Evolutionary conservation across 148 eudicot species (phyloP).

Genomic region (Chenopodium quinoa): DNA sequence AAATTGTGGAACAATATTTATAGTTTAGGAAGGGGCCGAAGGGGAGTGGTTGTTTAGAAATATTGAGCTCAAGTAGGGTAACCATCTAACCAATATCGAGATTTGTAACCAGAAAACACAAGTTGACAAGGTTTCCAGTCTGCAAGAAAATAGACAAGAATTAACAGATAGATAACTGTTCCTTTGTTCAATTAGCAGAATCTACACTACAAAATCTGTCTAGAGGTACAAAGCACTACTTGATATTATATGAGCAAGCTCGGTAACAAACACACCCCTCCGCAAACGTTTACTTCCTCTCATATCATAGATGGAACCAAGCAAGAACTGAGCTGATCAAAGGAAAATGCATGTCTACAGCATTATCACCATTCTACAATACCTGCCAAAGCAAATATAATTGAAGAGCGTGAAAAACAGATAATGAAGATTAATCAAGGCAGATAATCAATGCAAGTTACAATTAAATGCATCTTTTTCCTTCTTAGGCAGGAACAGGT

Average conservation of each 20-base stretch:
- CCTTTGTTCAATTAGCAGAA: neutral
- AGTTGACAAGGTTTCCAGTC: neutral
- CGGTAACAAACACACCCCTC: neutral
- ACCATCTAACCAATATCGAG: no score
- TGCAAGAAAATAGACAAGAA: conserved; percentile 6
- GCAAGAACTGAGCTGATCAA: conserved; percentile 7
- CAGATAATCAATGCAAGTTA: neutral
- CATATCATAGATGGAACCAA: neutral
- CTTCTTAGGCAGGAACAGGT: no score
- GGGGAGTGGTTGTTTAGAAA: no score
- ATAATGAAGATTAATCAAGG: neutral
- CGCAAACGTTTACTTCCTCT: neutral
- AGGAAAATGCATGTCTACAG: conserved; percentile 3
- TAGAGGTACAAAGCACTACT: conserved; percentile 10
- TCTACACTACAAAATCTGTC: conserved; percentile 17
- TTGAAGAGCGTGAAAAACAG: neutral
- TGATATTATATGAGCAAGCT: conserved; percentile 6
- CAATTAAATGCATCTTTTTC: neutral
- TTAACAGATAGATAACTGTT: conserved; percentile 5
- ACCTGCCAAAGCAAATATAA: conserved; percentile 15
- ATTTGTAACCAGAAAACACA: neutral
- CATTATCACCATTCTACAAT: neutral
- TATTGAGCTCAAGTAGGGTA: no score
- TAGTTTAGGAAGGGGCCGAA: no score
- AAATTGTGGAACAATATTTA: no score